Evolutionary conservation across 129 eudicot species (phyloP).

Genomic region (Smallanthus sonchifolius): DNA sequence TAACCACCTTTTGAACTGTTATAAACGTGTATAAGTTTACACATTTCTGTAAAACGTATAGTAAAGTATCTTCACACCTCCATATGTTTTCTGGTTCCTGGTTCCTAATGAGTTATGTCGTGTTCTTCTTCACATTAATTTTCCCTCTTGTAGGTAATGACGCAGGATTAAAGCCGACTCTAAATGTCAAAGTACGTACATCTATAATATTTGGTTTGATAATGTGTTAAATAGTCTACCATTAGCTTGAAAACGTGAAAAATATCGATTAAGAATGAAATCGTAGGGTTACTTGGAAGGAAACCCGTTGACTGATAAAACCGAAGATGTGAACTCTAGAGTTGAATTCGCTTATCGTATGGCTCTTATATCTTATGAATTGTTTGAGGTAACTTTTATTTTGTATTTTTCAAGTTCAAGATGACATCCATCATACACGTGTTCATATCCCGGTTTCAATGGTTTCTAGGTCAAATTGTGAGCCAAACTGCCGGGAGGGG

Average conservation of each 20-base stretch:
- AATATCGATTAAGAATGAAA: neutral
- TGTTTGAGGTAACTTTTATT: slow-evolving; percentile 13
- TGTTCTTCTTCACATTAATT: neutral
- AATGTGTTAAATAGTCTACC: neutral
- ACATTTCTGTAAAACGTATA: too few species aligned
- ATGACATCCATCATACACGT: neutral
- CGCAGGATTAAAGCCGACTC: slow-evolving; percentile 16
- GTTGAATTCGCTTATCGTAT: slow-evolving; percentile 15
- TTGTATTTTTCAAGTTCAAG: neutral
- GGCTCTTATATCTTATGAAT: slow-evolving; percentile 27
- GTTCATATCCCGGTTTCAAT: too few species aligned
- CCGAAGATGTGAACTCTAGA: slow-evolving; percentile 12
- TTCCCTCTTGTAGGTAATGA: slow-evolving; percentile 15
- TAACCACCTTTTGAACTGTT: too few species aligned
- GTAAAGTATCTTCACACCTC: too few species aligned
- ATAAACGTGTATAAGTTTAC: too few species aligned
- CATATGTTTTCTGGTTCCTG: neutral
- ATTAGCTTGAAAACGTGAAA: neutral
- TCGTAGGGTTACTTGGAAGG: slow-evolving; percentile 23
- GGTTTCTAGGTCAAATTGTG: too few species aligned
- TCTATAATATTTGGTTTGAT: neutral
- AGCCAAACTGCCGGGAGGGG: too few species aligned
- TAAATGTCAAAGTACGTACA: slow-evolving; percentile 15
- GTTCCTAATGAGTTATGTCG: neutral
- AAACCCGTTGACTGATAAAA: slow-evolving; percentile 21